These are phyloP conservation scores for Fraxinus excelsior DNA, from an alignment of 257 asterid species.

Conservation along the genomic window DNA sequence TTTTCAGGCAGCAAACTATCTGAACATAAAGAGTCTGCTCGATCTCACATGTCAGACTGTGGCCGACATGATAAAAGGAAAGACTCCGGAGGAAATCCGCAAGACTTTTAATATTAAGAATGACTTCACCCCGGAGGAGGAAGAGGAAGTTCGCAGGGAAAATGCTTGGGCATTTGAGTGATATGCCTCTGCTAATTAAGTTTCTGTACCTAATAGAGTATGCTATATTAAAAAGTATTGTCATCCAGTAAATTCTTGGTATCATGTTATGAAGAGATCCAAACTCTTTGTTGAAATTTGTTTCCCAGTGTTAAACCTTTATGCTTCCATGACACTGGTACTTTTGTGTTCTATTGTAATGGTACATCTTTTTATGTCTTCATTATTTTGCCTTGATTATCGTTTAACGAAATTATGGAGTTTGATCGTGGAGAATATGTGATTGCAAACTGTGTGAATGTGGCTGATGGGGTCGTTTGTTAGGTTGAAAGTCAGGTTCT, in stretches of 20 bases:
- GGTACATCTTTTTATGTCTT: not conserved
- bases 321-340: not conserved
- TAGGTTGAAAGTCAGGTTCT: not conserved
- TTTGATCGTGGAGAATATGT: not conserved
- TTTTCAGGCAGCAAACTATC: slow-evolving; percentile 59
- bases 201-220: not conserved
- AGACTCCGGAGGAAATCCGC: slow-evolving; percentile 68
- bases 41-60: slow-evolving; percentile 65
- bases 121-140: slow-evolving; percentile 60
- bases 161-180: slow-evolving; percentile 71
- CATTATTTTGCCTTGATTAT: not conserved
- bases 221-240: not conserved
- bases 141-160: slow-evolving; percentile 70
- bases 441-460: not conserved
- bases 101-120: slow-evolving; percentile 61
- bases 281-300: not conserved
- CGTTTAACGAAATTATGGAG: not conserved
- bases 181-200: not conserved
- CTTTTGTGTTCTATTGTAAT: not conserved
- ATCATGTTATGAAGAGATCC: not conserved
- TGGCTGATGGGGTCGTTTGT: not conserved
- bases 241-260: slow-evolving; percentile 9
- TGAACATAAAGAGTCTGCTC: slow-evolving; percentile 58
- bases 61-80: slow-evolving; percentile 67
- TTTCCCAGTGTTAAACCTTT: not conserved